Evolutionary conservation across 2,329 filamentous ascomycete species (phyloP).

Genomic region (Fusarium sp.): DNA sequence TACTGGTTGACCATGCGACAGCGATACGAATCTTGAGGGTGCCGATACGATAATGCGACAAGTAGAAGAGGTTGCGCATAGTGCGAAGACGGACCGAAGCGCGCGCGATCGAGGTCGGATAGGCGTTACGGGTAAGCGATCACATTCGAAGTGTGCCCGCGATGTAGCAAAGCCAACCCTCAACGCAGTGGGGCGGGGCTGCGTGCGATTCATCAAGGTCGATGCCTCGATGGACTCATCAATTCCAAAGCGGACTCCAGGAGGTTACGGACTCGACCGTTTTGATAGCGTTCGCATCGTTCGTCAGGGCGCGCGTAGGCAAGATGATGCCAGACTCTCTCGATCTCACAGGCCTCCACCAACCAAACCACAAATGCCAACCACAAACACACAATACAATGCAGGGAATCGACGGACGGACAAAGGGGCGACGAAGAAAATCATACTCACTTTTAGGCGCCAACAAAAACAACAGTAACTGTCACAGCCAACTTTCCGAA

Average conservation of each 20-base stretch:
- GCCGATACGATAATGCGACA: background rate
- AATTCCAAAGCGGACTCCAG: background rate
- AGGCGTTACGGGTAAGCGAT: constrained; percentile 19
- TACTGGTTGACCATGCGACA: background rate
- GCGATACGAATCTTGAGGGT: background rate
- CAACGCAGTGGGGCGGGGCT: background rate
- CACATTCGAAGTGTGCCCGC: background rate
- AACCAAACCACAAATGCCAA: constrained; percentile 28
- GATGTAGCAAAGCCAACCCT: constrained; percentile 1
- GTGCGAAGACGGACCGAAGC: background rate
- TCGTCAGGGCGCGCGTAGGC: constrained; percentile 21
- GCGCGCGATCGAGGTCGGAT: constrained; percentile 5
- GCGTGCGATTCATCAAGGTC: background rate
- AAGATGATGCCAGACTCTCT: constrained; percentile 23
- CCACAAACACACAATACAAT: constrained; percentile 21
- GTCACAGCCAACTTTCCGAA: constrained; percentile 58
- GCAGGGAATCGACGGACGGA: constrained; percentile 34
- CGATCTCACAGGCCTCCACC: constrained; percentile 34
- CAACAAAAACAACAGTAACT: constrained; percentile 62
- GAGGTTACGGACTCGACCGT: background rate
- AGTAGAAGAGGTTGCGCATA: background rate
- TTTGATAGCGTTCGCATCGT: constrained; percentile 7
- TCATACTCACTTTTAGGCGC: constrained; percentile 66
- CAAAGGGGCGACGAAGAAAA: constrained; percentile 27
- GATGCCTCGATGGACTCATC: background rate